Percentiles rank a stretch among this genome's conserved stretches.
Conservation (phyloP, 345 rosid genomes). For the Aquilaria malaccensis region DNA sequence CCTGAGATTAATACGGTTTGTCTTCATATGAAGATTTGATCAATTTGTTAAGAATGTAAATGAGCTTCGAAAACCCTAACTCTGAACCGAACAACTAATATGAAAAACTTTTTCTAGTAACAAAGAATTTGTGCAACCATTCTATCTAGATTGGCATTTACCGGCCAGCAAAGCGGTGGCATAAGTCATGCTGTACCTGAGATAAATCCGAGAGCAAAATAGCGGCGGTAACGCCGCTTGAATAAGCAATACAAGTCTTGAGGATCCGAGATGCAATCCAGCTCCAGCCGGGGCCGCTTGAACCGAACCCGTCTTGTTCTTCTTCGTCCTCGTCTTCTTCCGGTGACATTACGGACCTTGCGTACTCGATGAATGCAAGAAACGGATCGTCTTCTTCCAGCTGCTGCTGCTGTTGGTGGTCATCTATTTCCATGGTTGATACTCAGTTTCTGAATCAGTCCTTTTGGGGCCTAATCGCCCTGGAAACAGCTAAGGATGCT, state of each 20-base stretch:
- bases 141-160: neutral
- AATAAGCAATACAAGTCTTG: constrained; percentile 71
- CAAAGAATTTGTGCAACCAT: no score
- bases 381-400: constrained; percentile 45
- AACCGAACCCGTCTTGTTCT: constrained; percentile 12
- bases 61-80: no score
- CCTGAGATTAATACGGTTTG: no score
- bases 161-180: constrained; percentile 1
- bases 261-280: constrained; percentile 76
- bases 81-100: no score
- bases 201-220: constrained; percentile 78
- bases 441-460: constrained; percentile 4
- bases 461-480: no score
- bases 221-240: constrained; percentile 89
- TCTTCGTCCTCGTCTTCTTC: constrained; percentile 24
- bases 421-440: constrained; percentile 34
- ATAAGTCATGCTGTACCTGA: constrained; percentile 36
- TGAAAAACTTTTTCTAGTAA: no score
- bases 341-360: constrained; percentile 48
- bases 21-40: no score
- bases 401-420: neutral
- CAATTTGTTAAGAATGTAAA: no score
- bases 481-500: no score
- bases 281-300: constrained; percentile 64
- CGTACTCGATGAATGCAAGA: constrained; percentile 68